Evolutionary conservation across 2,329 filamentous ascomycete species (phyloP).

Genomic region (Geoglossum cookeanum): DNA sequence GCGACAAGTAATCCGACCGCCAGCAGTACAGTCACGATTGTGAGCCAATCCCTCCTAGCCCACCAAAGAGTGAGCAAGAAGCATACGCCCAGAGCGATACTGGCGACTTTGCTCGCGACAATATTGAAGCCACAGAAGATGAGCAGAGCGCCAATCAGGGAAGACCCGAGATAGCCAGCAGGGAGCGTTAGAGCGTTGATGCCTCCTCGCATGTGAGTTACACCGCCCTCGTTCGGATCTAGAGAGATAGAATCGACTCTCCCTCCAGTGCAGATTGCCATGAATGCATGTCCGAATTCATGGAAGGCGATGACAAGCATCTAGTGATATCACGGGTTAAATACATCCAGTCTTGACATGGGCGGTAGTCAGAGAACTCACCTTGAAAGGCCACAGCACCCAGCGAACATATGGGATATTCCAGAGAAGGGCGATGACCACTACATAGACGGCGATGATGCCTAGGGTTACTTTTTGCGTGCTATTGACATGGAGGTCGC

Average conservation of each 20-base stretch:
- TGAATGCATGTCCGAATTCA: slow-evolving; percentile 58
- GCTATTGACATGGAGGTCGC: slow-evolving; percentile 41
- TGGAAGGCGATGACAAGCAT: slow-evolving; percentile 75
- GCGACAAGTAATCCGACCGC: slow-evolving; percentile 52
- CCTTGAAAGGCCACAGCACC: slow-evolving; percentile 67
- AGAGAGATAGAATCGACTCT: slow-evolving; percentile 55
- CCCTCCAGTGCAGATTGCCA: slow-evolving; percentile 52
- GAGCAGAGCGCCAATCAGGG: slow-evolving; percentile 55
- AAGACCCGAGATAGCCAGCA: slow-evolving; percentile 60
- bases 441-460: slow-evolving; percentile 51
- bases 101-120: slow-evolving; percentile 62
- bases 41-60: slow-evolving; percentile 62
- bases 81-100: slow-evolving; percentile 50
- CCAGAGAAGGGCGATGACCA: slow-evolving; percentile 59
- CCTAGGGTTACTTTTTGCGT: slow-evolving; percentile 54
- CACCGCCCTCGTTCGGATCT: slow-evolving; percentile 58
- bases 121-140: slow-evolving; percentile 71
- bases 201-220: slow-evolving; percentile 59
- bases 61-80: slow-evolving; percentile 70
- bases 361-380: slow-evolving; percentile 17
- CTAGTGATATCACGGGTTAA: slow-evolving; percentile 19
- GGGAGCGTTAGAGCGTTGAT: slow-evolving; percentile 52
- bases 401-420: slow-evolving; percentile 59
- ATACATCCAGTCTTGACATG: not conserved
- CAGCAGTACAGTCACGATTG: slow-evolving; percentile 47